Base-by-base conservation (phyloP, 1,284 basidiomycete species). In the Leccinum fallax region DNA sequence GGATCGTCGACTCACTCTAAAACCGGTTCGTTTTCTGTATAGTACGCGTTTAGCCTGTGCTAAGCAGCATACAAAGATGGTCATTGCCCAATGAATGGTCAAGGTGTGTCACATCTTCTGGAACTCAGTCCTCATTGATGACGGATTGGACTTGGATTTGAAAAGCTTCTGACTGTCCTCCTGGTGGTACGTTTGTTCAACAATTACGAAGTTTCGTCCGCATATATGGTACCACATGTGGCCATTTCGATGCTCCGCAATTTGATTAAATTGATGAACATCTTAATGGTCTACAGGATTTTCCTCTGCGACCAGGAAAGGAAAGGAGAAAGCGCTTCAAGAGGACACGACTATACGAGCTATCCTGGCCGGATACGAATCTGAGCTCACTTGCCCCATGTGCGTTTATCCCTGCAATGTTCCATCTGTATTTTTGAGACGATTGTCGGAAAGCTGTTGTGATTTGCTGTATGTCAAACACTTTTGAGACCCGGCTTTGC, bases 301-400 rank as follows among this genome's bases (percentile, higher is more conserved):
- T 19, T 43, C 43, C 15, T 40, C 62, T 8, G 11, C 46, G 21
- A 61, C 53, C 15, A 68, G 58, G 36, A 74, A 74, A 64, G 72
- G 72, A 16, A 74, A 74, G 55, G 65, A 53, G 58, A 73, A 61
- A 57, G 67, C 60, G 1, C 8, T 48, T 57, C 64, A 54, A n/a
- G 61, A 63, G 28, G 57, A 53, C 4, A 9, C 61, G 10, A 60
- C 59, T 11, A 28, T 74, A 30, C 59, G 58, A 56, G 58, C 40
- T 53, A 63, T 77, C 26, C 60, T 85, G 53, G 73, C 73, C 6
- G 71, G 65, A 26, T 81, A 82, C 54, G 83, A 84, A 68, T 77
- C 81, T 49, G 85, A 86, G 63, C 68, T 86, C 53, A 81, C 72
- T 24, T 86, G 85, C 67, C 81, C 85, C 5, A 83, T 86, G 85